Evolutionary conservation across 257 asterid genomes (phyloP), one percentile per base, ranked within the genome.

Genomic region (Leptodermis oblonga): DNA sequence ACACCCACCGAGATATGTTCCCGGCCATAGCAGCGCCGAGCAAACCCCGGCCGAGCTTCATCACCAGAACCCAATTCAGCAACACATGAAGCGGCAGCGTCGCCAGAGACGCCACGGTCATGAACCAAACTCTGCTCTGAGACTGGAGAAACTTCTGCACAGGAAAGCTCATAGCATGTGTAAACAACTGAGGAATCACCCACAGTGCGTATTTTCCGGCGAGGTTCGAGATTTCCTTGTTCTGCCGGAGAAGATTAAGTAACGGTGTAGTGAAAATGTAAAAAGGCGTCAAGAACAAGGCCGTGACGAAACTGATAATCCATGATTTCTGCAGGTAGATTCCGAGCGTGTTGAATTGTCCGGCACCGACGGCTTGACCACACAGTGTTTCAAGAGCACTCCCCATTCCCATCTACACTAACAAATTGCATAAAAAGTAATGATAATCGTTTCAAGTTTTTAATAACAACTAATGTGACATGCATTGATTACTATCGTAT

Each of bases 21-120:
- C 86, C 95, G 0, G 91, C 97, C 5, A 90, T 78, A 11, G 98
- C 98, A 36, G 97, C 98, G 20, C 98, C 98, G 54, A 73, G 70
- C 11, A 90, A 71, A 58, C 96, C 97, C 31, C 55, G 79, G 26
- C 43, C 88, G 31, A 86, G 86, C 56, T 78, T 82, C 18, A 56
- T 69, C 42, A 92, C 78, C 7, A 92, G 59, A 46, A 88, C 62
- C 98, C 98, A 92, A 77, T 74, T 88, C 80, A 92, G 62, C 33
- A 92, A 43, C 20, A 78, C 79, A 62, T 92, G 98, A 73, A 88
- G 52, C 36, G 74, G 88, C 82, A 92, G 58, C n/a, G 64, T 85
- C 14, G 74, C 70, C 0, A 85, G 0, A 0, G 92, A 85, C 13
- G 90, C 79, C 17, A 68, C 42, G 17, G 97, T 86, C 93, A 92